phyloP scores from a whole-genome alignment of 352 stramenopile species.

The Globisporangium canariense region DNA sequence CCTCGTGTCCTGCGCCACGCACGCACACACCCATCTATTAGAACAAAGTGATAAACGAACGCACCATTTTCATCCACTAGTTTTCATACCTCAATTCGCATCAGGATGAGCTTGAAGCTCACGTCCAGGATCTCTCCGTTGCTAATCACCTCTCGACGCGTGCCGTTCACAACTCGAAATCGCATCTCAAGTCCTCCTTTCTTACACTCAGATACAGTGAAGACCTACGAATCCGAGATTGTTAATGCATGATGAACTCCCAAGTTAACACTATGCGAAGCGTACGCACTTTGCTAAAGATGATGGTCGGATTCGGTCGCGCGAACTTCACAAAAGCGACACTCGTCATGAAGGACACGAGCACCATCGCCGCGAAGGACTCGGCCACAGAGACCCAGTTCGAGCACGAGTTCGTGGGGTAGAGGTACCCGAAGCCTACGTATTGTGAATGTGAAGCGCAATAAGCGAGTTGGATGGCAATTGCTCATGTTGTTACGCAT shows the following conservation, averaged over 20 bases:
- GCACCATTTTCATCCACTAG: too few species aligned
- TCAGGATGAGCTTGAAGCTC: conserved; percentile 60
- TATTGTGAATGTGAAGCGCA: neutral
- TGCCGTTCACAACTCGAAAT: conserved; percentile 58
- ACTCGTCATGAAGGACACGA: conserved; percentile 55
- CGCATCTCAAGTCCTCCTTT: conserved; percentile 36
- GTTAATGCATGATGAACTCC: too few species aligned
- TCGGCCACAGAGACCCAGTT: conserved; percentile 51
- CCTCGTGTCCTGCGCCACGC: conserved; percentile 26
- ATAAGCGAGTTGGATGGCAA: neutral
- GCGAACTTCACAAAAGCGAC: conserved; percentile 68
- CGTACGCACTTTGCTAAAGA: conserved; percentile 38
- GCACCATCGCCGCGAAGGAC: conserved; percentile 54
- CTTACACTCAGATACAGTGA: conserved; percentile 35
- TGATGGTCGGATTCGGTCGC: conserved; percentile 40
- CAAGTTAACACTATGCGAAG: too few species aligned
- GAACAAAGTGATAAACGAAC: too few species aligned
- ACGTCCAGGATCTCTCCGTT: conserved; percentile 53
- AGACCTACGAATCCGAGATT: conserved; percentile 21
- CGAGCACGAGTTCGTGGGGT: conserved; percentile 41
- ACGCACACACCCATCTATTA: too few species aligned
- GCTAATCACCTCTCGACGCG: conserved; percentile 32
- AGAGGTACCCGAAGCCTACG: conserved; percentile 46
- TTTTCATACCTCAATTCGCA: conserved; percentile 48
- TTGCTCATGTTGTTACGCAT: too few species aligned